Evolutionary conservation across 257 asterid species (phyloP).

Genomic region (Knoxia roxburghii): DNA sequence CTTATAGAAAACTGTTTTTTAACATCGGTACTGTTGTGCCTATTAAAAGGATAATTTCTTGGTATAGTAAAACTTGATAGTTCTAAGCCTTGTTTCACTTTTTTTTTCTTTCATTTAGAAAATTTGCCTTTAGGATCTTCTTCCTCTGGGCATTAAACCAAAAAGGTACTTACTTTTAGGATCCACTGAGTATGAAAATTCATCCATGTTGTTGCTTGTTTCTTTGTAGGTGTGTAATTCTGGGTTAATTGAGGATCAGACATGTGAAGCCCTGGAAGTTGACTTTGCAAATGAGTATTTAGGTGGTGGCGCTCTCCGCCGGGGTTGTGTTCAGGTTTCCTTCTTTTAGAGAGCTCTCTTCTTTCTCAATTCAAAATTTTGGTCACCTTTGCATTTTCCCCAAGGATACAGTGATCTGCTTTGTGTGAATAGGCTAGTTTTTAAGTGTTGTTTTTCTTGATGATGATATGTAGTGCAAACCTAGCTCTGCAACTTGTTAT

Average conservation of each 20-base stretch:
- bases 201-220: background rate
- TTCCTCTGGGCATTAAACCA: background rate
- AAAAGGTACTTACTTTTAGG: background rate
- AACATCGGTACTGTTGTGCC: background rate
- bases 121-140: background rate
- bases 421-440: background rate
- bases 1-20: background rate
- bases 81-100: background rate
- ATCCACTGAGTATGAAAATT: background rate
- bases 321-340: slow-evolving; percentile 74
- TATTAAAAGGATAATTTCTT: background rate
- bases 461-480: background rate
- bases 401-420: background rate
- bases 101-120: no score
- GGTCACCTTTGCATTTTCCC: background rate
- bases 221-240: slow-evolving; percentile 45
- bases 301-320: slow-evolving; percentile 88
- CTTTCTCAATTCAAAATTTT: background rate
- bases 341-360: slow-evolving; percentile 5
- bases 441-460: background rate
- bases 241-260: slow-evolving; percentile 74
- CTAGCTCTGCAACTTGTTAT: background rate
- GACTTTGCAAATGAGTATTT: slow-evolving; percentile 82
- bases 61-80: background rate
- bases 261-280: slow-evolving; percentile 68